phyloP scores from a whole-genome alignment of 768 basidiomycete species.

The Calocybe gangraenosa region DNA sequence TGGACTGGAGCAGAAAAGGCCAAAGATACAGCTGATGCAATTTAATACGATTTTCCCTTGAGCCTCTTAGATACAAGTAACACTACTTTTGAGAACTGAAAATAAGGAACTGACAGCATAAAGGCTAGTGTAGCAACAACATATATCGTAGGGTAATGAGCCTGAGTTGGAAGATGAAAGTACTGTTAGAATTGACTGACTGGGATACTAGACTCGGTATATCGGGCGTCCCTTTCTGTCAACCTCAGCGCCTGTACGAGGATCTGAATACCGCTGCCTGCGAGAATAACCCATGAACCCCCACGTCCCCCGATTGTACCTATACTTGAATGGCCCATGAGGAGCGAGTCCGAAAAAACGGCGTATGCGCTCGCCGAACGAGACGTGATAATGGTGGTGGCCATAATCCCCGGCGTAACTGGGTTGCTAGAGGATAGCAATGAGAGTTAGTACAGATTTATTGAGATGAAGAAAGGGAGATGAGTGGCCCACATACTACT shows the following conservation, averaged over 20 bases:
- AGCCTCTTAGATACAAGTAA: no score
- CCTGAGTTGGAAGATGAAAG: neutral
- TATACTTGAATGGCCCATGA: slow-evolving; percentile 34
- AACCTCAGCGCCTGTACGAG: slow-evolving; percentile 45
- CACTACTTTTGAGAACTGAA: no score
- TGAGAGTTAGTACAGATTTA: neutral
- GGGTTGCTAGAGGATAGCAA: slow-evolving; percentile 22
- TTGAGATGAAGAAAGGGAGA: neutral
- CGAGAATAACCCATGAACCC: slow-evolving; percentile 53
- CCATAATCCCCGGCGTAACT: slow-evolving; percentile 22
- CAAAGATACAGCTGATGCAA: no score
- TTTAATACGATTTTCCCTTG: no score
- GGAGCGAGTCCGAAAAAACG: slow-evolving; percentile 52
- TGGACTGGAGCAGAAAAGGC: slow-evolving; percentile 37
- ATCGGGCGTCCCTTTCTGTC: slow-evolving; percentile 54
- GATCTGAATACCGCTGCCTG: slow-evolving; percentile 45
- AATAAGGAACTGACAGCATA: no score
- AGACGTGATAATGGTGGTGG: slow-evolving; percentile 21
- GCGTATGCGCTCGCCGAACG: slow-evolving; percentile 43
- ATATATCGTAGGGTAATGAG: neutral
- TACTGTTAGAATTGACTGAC: neutral
- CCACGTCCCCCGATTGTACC: slow-evolving; percentile 43
- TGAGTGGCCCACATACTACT: slow-evolving; percentile 24
- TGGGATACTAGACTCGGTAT: slow-evolving; percentile 39
- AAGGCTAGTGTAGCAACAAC: no score